Base-by-base conservation (phyloP, 805 yeast species). In the Dipodascus geniculatus region DNA sequence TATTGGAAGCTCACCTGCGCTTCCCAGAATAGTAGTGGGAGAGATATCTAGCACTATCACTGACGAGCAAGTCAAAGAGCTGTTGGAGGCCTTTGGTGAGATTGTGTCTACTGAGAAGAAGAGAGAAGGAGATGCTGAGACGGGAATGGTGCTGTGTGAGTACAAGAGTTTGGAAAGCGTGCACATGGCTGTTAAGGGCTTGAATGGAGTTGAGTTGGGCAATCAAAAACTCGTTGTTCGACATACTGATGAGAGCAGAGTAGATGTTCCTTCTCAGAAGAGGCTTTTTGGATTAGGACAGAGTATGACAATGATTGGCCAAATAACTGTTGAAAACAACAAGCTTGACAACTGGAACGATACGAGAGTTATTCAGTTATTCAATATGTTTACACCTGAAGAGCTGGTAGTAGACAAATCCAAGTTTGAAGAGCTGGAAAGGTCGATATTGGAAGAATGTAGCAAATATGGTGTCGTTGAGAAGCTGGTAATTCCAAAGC, bases 371-470 rank as follows among this genome's bases (percentile, higher is more conserved):
- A 63, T 90, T 4, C 80, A 84, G 54, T 67, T 89, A 2, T 65
- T 86, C 38, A 90, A 89, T 62, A 70, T 80, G 49, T 74, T 87
- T 1, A 76, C 83, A 1, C 76, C 83, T 0, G 79, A 80, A 35
- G 95, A 86, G 57, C 67, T 87, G 53, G 66, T 74, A 20, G 79
- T 79, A 48, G 78, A 74, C 23, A 23, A 47, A 4, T 64, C 64
- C 0, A 75, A 71, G 28, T 79, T 71, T 58, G 68, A 73, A 22
- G 79, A 77, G 49, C 70, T 84, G 19, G 65, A 72, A 48, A 71
- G 73, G 28, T 84, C 85, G 38, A 73, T 90, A 22, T 38, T 61
- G 20, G 61, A 66, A 8, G 81, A 80, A 58, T 78, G 81, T 47
- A 60, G 66, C n/a, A 68, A 71, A 54, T 69, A 69, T 58, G 89